A percentile compares a stretch with the other conserved stretches of the same genome.
These are phyloP conservation scores for Fomes fomentarius DNA, from an alignment of 1,284 basidiomycete genomes.

Conservation along the genomic window DNA sequence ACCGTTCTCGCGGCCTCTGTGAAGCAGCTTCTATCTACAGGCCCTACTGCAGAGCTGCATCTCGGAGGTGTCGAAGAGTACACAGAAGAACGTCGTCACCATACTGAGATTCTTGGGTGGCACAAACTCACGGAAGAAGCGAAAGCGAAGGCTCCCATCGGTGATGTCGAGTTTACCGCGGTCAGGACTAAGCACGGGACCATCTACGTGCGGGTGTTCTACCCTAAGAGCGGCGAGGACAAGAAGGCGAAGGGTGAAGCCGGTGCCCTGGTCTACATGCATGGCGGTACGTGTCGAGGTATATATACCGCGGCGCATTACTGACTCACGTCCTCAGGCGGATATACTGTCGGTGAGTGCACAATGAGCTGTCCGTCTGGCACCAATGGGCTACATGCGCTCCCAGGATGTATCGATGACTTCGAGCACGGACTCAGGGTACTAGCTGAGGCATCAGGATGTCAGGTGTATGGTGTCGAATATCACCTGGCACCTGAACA, in stretches of 20 bases:
- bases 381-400: not conserved
- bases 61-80: conserved; percentile 3
- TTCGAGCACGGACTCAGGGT: conserved; percentile 12
- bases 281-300: not conserved
- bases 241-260: conserved; percentile 1
- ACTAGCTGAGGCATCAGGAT: conserved; percentile 11
- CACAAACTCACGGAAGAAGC: conserved; percentile 8
- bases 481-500: conserved; percentile 44
- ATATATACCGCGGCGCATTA: not conserved
- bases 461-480: conserved; percentile 31
- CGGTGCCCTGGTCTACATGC: conserved; percentile 14
- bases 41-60: conserved; percentile 1
- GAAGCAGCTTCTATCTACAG: conserved; percentile 1
- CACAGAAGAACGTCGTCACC: conserved; percentile 5
- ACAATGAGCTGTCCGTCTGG: not conserved
- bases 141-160: conserved; percentile 8
- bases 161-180: conserved; percentile 2
- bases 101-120: conserved; percentile 8
- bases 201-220: conserved; percentile 3
- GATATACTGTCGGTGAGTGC: conserved; percentile 7
- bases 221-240: conserved; percentile 2
- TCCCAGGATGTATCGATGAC: conserved; percentile 5
- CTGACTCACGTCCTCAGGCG: not conserved
- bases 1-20: conserved; percentile 1
- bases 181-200: conserved; percentile 9